phyloP scores from a whole-genome alignment of 306 rosid genomes.

The Alnus glutinosa region DNA sequence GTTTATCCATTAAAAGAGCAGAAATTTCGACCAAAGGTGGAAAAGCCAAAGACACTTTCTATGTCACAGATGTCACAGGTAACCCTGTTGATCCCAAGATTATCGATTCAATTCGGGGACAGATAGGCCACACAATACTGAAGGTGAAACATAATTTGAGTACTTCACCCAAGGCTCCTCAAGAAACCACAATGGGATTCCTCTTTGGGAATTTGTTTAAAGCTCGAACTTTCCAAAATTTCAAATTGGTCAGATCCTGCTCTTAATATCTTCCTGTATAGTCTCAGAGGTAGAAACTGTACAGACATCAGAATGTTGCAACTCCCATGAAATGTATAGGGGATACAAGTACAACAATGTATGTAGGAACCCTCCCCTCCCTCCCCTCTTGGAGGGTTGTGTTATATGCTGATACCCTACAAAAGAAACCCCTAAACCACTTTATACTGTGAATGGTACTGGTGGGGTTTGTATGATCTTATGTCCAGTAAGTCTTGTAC shows the following conservation, averaged over 20 bases:
- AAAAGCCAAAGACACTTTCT: slow-evolving; percentile 70
- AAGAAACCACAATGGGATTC: slow-evolving; percentile 56
- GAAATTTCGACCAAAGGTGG: slow-evolving; percentile 79
- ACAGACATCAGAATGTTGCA: slow-evolving; percentile 15
- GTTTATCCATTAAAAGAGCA: slow-evolving; percentile 81
- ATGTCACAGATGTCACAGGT: slow-evolving; percentile 86
- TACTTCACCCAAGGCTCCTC: slow-evolving; percentile 50
- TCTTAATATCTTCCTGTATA: slow-evolving; percentile 45
- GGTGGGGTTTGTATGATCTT: slow-evolving; percentile 23
- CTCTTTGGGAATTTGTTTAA: slow-evolving; percentile 74
- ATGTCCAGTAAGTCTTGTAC: slow-evolving; percentile 21
- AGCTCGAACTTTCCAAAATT: slow-evolving; percentile 68
- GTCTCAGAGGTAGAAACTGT: slow-evolving; percentile 33
- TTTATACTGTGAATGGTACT: slow-evolving; percentile 7
- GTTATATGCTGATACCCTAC: slow-evolving; percentile 20
- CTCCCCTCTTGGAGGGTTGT: slow-evolving; percentile 3
- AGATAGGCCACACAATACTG: slow-evolving; percentile 61
- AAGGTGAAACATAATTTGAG: slow-evolving; percentile 61
- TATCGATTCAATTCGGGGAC: slow-evolving; percentile 72
- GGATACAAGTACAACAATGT: slow-evolving; percentile 2
- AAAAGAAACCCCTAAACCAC: slow-evolving; percentile 32
- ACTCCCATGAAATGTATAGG: neutral
- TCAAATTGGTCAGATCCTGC: slow-evolving; percentile 72
- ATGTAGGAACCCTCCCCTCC: slow-evolving; percentile 19
- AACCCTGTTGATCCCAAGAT: slow-evolving; percentile 73